These are phyloP conservation scores for Orbilia quercus DNA, from an alignment of 2,329 filamentous ascomycete species.

Conservation along the genomic window DNA sequence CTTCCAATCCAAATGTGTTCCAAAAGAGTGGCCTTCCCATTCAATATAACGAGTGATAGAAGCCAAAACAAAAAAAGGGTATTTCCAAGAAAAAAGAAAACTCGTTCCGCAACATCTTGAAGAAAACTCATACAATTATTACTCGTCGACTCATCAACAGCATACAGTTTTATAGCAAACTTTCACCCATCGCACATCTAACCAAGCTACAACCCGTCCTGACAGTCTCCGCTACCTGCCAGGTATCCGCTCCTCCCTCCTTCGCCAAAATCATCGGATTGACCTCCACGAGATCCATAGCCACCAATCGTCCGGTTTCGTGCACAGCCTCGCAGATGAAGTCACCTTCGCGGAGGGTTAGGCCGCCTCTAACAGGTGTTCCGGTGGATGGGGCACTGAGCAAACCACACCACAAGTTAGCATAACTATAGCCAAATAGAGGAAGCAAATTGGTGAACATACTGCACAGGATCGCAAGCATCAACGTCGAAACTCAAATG, in stretches of 20 bases:
- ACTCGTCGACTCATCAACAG: not conserved
- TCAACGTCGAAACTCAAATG: constrained; percentile 98
- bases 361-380: constrained; percentile 89
- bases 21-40: no score
- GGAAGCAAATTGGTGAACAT: constrained; percentile 11
- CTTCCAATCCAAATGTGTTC: no score
- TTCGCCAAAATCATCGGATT: constrained; percentile 63
- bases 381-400: constrained; percentile 88
- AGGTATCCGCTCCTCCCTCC: constrained; percentile 70
- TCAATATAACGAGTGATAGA: not conserved
- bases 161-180: constrained; percentile 75
- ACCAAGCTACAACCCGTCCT: constrained; percentile 90
- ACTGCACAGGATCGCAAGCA: constrained; percentile 86
- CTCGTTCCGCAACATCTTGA: not conserved
- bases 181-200: constrained; percentile 90
- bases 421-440: not conserved
- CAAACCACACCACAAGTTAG: not conserved
- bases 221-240: constrained; percentile 74
- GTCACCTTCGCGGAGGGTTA: constrained; percentile 94
- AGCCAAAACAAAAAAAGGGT: not conserved
- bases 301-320: constrained; percentile 79
- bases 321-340: constrained; percentile 93
- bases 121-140: not conserved
- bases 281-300: constrained; percentile 74
- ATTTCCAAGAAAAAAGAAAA: not conserved